Evolutionary conservation across 805 yeast species (phyloP), one percentile per base, ranked within the genome.

Genomic region (Wickerhamiella spandovensis): DNA sequence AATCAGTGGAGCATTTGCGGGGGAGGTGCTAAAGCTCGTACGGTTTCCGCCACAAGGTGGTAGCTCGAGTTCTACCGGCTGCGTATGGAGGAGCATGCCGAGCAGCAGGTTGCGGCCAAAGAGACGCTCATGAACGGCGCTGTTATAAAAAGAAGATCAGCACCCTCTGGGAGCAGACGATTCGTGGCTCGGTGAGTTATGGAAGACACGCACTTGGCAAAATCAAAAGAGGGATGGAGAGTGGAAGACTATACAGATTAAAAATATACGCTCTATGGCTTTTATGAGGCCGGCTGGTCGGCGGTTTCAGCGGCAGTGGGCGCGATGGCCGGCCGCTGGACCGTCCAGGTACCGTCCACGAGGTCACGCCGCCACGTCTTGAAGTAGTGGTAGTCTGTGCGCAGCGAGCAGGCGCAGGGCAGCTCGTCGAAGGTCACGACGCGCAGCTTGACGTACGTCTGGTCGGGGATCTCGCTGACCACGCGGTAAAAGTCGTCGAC

Each of bases 91-190:
- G 83, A 84, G 61, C 95, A 89, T 60, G 71, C 85, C 2, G 86
- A 82, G 63, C 69, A 72, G 61, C 76, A 77, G 62, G 73, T 90
- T 1, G 76, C 85, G 3, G 74, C 73, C 53, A 98, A 92, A 73
- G 96, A 92, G 65, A 77, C 87, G 8, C 73, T 72, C 51, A 82
- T 92, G 95, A 79, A 72, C 62, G 97, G 97, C 20, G 82, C 94
- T 1, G 76, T 81, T n/a, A n/a, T n/a, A n/a, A n/a, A n/a, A n/a
- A n/a, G n/a, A n/a, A n/a, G n/a, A n/a, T n/a, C n/a, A n/a, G n/a
- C n/a, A n/a, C n/a, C n/a, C n/a, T n/a, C n/a, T n/a, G n/a, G n/a
- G n/a, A n/a, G n/a, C n/a, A n/a, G n/a, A n/a, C n/a, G n/a, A n/a
- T n/a, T n/a, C n/a, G n/a, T n/a, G n/a, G n/a, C n/a, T n/a, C n/a